These are phyloP conservation scores for Fomitopsis palustris DNA, from an alignment of 1,284 basidiomycete species.

Conservation along the genomic window DNA sequence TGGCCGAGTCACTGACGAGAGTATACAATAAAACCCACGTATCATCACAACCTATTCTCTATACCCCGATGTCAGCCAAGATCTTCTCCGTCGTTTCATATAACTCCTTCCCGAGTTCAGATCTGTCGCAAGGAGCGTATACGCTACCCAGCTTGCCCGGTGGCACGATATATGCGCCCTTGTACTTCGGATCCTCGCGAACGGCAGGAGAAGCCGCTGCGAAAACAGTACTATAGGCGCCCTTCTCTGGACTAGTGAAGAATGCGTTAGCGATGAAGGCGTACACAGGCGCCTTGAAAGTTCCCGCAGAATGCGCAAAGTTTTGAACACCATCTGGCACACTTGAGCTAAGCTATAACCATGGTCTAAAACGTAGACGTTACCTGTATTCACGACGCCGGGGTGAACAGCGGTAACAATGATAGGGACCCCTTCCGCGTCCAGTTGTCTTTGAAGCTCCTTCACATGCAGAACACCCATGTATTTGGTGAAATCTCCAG, in stretches of 20 bases:
- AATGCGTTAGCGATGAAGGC: slow-evolving; percentile 26
- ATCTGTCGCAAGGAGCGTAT: slow-evolving; percentile 28
- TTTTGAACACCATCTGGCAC: slow-evolving; percentile 17
- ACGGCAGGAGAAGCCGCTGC: slow-evolving; percentile 40
- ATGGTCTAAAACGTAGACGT: slow-evolving; percentile 25
- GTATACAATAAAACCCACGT: neutral
- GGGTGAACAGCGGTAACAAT: slow-evolving; percentile 29
- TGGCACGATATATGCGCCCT: slow-evolving; percentile 42
- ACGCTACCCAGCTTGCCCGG: slow-evolving; percentile 29
- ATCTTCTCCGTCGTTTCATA: slow-evolving; percentile 40
- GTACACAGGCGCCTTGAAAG: slow-evolving; percentile 19
- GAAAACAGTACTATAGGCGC: slow-evolving; percentile 40
- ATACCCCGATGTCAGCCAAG: slow-evolving; percentile 18
- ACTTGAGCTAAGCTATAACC: neutral
- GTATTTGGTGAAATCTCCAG: slow-evolving; percentile 31
- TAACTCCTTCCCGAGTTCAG: slow-evolving; percentile 39
- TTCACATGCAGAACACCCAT: slow-evolving; percentile 26
- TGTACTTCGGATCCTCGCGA: slow-evolving; percentile 35
- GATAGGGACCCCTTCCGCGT: slow-evolving; percentile 27
- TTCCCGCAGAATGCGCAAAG: slow-evolving; percentile 14
- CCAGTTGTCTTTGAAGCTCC: slow-evolving; percentile 26
- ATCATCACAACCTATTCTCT: neutral
- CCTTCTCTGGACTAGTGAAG: slow-evolving; percentile 35
- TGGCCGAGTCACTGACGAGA: no score
- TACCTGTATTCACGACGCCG: slow-evolving; percentile 39